phyloP scores from a whole-genome alignment of 306 rosid species.

The Neltuma alba region DNA sequence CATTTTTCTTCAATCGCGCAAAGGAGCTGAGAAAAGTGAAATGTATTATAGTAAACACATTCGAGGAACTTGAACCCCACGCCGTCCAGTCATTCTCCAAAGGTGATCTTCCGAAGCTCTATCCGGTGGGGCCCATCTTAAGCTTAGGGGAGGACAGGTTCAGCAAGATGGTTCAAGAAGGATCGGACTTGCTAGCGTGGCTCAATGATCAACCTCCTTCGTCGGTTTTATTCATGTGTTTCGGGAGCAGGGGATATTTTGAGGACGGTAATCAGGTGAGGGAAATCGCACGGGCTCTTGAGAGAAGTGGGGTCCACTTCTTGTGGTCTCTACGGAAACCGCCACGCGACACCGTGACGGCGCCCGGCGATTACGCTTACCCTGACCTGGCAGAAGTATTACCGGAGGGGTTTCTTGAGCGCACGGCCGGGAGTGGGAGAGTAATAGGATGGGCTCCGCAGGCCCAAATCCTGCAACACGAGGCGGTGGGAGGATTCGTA shows the following conservation, averaged over 20 bases:
- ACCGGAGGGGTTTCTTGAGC: constrained; percentile 41
- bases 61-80: not conserved
- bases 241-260: not conserved
- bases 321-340: constrained; percentile 48
- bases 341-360: not conserved
- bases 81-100: not conserved
- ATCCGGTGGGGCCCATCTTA: not conserved
- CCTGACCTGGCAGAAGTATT: not conserved
- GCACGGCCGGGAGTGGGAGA: constrained; percentile 33
- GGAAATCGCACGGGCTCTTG: not conserved
- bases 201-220: not conserved
- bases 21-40: not conserved
- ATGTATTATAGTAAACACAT: not conserved
- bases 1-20: not conserved
- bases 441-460: constrained; percentile 55
- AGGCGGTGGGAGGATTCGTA: constrained; percentile 40
- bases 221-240: not conserved
- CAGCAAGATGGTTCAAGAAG: not conserved
- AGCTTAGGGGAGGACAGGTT: not conserved
- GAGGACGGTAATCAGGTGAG: not conserved
- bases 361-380: not conserved
- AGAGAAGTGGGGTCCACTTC: not conserved
- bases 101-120: not conserved
- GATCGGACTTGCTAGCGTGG: not conserved
- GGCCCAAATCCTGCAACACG: constrained; percentile 26